These are phyloP conservation scores for Tetratostichococcus sp. DNA, from an alignment of 139 green algal species.

Conservation along the genomic window DNA sequence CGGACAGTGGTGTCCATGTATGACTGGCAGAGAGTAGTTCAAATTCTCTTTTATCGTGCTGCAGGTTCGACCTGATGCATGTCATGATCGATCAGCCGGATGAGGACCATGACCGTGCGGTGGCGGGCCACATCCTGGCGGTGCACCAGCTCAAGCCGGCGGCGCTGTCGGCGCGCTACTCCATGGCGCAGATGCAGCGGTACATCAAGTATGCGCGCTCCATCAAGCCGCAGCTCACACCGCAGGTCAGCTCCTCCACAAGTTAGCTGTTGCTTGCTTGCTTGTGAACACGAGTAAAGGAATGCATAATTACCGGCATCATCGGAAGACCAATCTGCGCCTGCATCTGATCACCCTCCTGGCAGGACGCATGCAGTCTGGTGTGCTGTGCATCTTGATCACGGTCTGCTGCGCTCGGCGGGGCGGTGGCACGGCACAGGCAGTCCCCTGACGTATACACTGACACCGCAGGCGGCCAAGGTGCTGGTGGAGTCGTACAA, in stretches of 20 bases:
- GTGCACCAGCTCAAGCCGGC: conserved; percentile 49
- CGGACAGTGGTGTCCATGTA: no score
- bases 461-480: conserved; percentile 51
- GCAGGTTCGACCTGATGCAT: conserved; percentile 91
- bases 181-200: conserved; percentile 82
- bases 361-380: no score
- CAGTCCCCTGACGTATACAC: no score
- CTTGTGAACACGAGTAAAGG: no score
- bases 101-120: conserved; percentile 61
- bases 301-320: no score
- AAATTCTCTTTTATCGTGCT: not conserved
- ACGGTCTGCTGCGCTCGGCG: no score
- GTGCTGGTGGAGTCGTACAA: conserved; percentile 84
- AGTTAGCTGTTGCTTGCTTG: not conserved
- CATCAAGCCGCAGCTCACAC: conserved; percentile 73
- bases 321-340: no score
- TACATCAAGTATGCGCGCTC: conserved; percentile 93
- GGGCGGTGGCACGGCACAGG: no score
- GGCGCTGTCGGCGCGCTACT: conserved; percentile 69
- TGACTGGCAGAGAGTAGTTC: no score
- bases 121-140: conserved; percentile 79
- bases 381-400: no score
- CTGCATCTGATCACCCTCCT: no score
- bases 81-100: conserved; percentile 94
- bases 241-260: conserved; percentile 23